Conservation (phyloP, 1,139 yeast species). For the Diutina scorzettiae region DNA sequence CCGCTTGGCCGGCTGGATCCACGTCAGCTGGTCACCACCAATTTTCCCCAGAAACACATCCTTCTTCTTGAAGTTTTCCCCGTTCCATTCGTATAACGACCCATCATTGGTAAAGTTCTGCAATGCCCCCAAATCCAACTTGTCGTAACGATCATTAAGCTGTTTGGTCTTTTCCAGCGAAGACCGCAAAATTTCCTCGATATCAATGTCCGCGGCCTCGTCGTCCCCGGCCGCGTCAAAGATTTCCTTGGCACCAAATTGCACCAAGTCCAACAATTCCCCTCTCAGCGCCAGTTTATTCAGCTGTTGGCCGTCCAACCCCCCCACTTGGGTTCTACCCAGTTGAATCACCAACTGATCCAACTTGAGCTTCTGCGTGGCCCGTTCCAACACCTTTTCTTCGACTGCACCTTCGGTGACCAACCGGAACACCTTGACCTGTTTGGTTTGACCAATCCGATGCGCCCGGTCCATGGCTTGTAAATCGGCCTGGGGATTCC, state of each 20-base stretch:
- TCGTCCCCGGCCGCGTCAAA: conserved; percentile 22
- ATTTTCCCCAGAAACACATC: conserved; percentile 29
- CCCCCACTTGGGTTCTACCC: conserved; percentile 40
- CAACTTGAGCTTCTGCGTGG: conserved; percentile 83
- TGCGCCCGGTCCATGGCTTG: conserved; percentile 99
- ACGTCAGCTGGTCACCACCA: conserved; percentile 11
- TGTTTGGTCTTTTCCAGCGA: conserved; percentile 56
- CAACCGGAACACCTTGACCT: conserved; percentile 82
- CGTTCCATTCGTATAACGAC: conserved; percentile 81
- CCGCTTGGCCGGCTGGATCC: conserved; percentile 70
- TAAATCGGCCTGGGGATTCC: conserved; percentile 98
- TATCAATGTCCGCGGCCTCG: conserved; percentile 41
- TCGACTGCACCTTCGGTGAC: conserved; percentile 95
- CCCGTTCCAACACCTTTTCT: conserved; percentile 90
- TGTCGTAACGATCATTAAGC: conserved; percentile 50
- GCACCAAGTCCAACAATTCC: conserved; percentile 69
- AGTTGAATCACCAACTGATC: conserved; percentile 96
- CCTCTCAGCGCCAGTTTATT: conserved; percentile 45
- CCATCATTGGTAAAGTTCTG: conserved; percentile 56
- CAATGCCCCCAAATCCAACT: conserved; percentile 61
- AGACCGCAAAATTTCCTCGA: conserved; percentile 45
- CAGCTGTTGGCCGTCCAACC: conserved; percentile 19
- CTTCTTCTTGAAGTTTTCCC: conserved; percentile 67
- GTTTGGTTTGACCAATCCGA: conserved; percentile 95
- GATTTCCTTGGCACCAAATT: conserved; percentile 63